phyloP scores from a whole-genome alignment of 2,329 filamentous ascomycete species.

The Trichoderma guizhouense region DNA sequence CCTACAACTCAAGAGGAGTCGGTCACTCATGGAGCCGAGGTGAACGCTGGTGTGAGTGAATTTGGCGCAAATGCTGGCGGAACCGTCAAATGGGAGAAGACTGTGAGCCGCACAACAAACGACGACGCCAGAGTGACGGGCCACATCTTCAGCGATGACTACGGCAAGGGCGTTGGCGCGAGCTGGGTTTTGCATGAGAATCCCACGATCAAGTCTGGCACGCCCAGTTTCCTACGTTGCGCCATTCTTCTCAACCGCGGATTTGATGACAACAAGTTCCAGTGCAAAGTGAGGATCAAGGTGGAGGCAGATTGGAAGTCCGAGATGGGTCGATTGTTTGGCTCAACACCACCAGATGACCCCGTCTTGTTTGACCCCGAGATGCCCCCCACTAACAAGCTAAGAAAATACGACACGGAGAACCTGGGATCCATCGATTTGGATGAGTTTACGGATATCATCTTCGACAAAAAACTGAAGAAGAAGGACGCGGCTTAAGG shows the following conservation, averaged over 20 bases:
- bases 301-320: slow-evolving; percentile 29
- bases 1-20: slow-evolving; percentile 16
- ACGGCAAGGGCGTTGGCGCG: slow-evolving; percentile 23
- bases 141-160: slow-evolving; percentile 21
- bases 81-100: slow-evolving; percentile 23
- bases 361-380: slow-evolving; percentile 22
- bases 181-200: slow-evolving; percentile 23
- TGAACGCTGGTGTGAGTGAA: slow-evolving; percentile 18
- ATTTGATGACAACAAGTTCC: slow-evolving; percentile 26
- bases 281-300: slow-evolving; percentile 28
- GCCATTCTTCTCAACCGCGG: slow-evolving; percentile 17
- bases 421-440: slow-evolving; percentile 19
- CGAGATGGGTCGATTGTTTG: slow-evolving; percentile 28
- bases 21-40: slow-evolving; percentile 7
- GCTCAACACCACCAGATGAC: slow-evolving; percentile 23
- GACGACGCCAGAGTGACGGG: slow-evolving; percentile 19
- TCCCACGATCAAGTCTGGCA: slow-evolving; percentile 15
- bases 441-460: slow-evolving; percentile 19
- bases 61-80: slow-evolving; percentile 20
- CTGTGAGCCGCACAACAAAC: slow-evolving; percentile 20
- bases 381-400: slow-evolving; percentile 21
- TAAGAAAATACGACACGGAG: slow-evolving; percentile 20
- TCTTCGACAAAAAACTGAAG: slow-evolving; percentile 18
- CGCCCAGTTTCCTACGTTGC: slow-evolving; percentile 16
- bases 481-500: slow-evolving; percentile 5